Base-by-base conservation (phyloP, 352 stramenopile genomes). In the Phytophthora cryptogea region DNA sequence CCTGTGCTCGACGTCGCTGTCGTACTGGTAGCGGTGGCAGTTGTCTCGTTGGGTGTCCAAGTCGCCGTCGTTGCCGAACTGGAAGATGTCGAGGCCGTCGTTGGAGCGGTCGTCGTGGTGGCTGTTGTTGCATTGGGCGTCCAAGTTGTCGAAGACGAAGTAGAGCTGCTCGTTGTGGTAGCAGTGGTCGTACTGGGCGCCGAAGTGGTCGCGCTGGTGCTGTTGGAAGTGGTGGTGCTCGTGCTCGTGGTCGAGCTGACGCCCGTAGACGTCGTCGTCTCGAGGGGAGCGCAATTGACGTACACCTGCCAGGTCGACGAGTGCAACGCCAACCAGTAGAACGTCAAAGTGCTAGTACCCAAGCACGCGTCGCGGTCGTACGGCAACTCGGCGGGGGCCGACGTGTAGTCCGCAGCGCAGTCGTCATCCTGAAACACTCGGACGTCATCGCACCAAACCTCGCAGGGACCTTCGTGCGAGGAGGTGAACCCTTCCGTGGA, bases 241-340 rank as follows among this genome's bases (percentile, higher is more conserved):
- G 53, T 55, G 11, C 31, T 67, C 0, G 56, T 67, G 7, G 37
- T 27, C 10, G 58, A 55, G 28, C 59, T 69, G 4, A 54, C n/a
- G 6, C 45, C 33, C 9, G 59, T 66, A 14, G 59, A 65, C 5
- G 47, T 66, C 1, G 60, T 67, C 17, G 36, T 45, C 31, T 54
- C 54, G 8, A 60, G 30, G 9, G 60, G 43, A 2, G 69, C 60
- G 32, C 69, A 80, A 20, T 76, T 74, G 9, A 60, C 63, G 52
- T 83, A 83, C 7, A 76, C 53, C 47, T 83, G 74, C 74, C 74
- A 84, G 3, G 68, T 65, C 14, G 63, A 62, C 26, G 67, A 64
- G 54, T 84, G 74, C 50, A 84, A 33, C 6, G 74, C 74, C 11
- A 83, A 26, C 74, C 74, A 83, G 31, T 74, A 72, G 49, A 71